Base-by-base conservation (phyloP, 176 grass and related monocot species). In the Coix lacrymajobi region DNA sequence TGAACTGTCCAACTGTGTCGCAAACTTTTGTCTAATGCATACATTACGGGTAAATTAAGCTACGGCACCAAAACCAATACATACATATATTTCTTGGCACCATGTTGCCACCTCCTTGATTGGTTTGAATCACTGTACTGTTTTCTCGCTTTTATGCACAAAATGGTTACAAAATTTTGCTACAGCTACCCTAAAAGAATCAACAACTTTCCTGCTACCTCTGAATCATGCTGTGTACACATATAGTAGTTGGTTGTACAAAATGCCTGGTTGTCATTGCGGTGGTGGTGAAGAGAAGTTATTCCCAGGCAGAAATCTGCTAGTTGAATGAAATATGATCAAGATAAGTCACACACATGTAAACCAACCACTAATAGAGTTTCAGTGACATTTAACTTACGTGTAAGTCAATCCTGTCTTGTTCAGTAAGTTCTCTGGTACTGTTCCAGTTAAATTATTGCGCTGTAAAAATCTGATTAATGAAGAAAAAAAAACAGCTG, bases 291-390 rank as follows among this genome's bases (percentile, higher is more conserved):
- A 76, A 14, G 39, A 63, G 36, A 92, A 92, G 43, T 36, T 12
- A 72, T 97, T 97, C 81, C 94, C 91, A 6, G 94, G 91, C 29
- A 71, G 79, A 86, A 90, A 84, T 64, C 94, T 94, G 69, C 61
- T 24, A 78, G 71, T 76, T 38, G 40, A 69, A 88, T 40, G 26
- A 73, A 62, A 86, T 61, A 71, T 40, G 56, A 65, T 45, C 58
- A 56, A 66, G 31, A 76, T 5, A 56, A 71, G 20, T 38, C 40
- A 33, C 16, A 51, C 5, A 34, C 37, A 46, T 38, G 13, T 26
- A 16, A 87, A 46, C 15, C 10, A 64, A 70, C 31, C 26, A 15
- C 20, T 76, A 6, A 26, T 14, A 0, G 37, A 34, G 58, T 79
- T 46, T 26, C 5, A 29, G 7, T 51, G 25, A n/a, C 19, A 52